Evolutionary conservation across 495 filamentous ascomycete species (phyloP), one percentile per base, ranked within the genome.

Genomic region (Neurospora intermedia): DNA sequence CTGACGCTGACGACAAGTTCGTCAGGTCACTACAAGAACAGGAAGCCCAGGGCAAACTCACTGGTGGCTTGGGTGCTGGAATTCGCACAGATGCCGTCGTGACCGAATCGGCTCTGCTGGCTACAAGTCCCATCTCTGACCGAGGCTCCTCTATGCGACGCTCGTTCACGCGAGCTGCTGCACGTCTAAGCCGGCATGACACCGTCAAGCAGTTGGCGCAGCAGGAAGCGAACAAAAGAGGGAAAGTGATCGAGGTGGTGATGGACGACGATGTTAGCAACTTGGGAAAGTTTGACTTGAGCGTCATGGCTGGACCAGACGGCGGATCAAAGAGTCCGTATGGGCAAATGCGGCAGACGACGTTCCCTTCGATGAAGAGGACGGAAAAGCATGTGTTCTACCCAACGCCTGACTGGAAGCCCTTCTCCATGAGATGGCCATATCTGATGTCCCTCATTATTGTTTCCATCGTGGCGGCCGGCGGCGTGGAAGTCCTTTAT

Each of bases 331-430:
- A 72, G 3, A 71, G 74, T 38, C 43, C 69, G 10, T 69, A 71
- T 38, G 69, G 66, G 38, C 54, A 66, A 38, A 80, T 78, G 70
- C 75, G 76, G 3, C 77, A 78, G 16, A 75, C 79, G n/a, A 80
- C 77, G 4, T 78, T 82, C 66, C 76, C 81, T n/a, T 18, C 54
- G 18, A 74, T 13, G 10, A 75, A 74, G 20, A 71, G 70, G 23
- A 74, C 71, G 39, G 80, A 78, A 27, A 78, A 80, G 1, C 81
- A 86, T 74, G 81, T 85, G 8, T 88, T 87, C 75, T 88, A 86
- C 69, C 87, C 87, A 0, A 85, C 87, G 75, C 89, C 90, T 4
- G 86, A 92, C 76, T 93, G 91, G 91, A 90, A 89, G 74, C 91
- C 91, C 0, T 86, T 91, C 71, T 88, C 87, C 0, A 92, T 93